phyloP scores from a whole-genome alignment of 768 basidiomycete species.

The Panaeolus cyanescens region DNA sequence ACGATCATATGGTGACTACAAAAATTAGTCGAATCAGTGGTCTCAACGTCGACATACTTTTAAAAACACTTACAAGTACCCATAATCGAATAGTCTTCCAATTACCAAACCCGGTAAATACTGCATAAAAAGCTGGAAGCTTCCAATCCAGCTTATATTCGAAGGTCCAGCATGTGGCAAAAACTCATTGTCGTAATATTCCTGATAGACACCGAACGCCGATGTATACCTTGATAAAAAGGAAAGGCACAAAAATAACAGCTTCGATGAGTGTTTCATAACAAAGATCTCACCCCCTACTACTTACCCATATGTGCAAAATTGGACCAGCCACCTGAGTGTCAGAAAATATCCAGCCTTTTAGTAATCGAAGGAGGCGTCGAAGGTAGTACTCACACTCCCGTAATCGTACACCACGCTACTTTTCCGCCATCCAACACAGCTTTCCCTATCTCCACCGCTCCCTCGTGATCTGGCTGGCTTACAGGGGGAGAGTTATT shows the following conservation, averaged over 20 bases:
- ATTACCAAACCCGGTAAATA: conserved; percentile 41
- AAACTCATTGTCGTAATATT: conserved; percentile 44
- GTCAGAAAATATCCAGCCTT: too few relatives aligned
- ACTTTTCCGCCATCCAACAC: conserved; percentile 29
- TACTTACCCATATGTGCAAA: conserved; percentile 46
- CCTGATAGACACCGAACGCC: conserved; percentile 50
- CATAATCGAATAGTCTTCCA: conserved; percentile 46
- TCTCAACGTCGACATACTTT: conserved; percentile 12
- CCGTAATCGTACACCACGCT: conserved; percentile 45
- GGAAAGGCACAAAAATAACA: conserved; percentile 4
- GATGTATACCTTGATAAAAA: conserved; percentile 43
- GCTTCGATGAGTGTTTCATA: not conserved
- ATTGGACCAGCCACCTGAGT: conserved; percentile 42
- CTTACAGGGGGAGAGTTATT: not conserved
- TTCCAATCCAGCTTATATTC: conserved; percentile 56
- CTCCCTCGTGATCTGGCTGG: not conserved
- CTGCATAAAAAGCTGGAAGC: conserved; percentile 47
- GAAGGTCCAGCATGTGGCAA: conserved; percentile 40
- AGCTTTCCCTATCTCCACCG: not conserved
- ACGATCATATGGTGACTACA: conserved; percentile 36
- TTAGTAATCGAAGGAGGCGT: not conserved
- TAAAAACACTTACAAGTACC: conserved; percentile 42
- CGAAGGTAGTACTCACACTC: conserved; percentile 36
- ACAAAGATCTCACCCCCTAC: too few relatives aligned
- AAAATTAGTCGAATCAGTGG: conserved; percentile 7